Base-by-base conservation (phyloP, 2,329 filamentous ascomycete genomes). In the Elsinoe batatas region DNA sequence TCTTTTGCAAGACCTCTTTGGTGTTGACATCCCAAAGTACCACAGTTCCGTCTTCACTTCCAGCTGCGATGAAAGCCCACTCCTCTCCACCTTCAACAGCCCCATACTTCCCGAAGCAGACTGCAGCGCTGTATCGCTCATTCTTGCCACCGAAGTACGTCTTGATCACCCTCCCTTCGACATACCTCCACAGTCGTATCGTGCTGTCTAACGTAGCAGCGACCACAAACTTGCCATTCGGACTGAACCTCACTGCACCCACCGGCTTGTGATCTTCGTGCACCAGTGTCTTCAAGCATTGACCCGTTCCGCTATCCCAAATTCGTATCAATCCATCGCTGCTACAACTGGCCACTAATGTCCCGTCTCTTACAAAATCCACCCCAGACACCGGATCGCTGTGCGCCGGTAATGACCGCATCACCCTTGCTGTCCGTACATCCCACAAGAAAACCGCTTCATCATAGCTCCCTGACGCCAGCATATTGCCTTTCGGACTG, bases 401-500 rank as follows among this genome's bases (percentile, higher is more conserved):
- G 65, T 98, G 93, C 2, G 93, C 93, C 1, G 93, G 93, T 36
- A 98, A 73, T 59, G 86, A 91, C 55, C 90, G 81, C 90, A 98
- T 95, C 33, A 93, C 76, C 18, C 85, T 78, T 0, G 89, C 91
- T 0, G 89, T 88, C 12, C 93, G 80, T 12, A 97, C 88, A 69
- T 98, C 93, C 93, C 93, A 98, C 4, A 98, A 72, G 61, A 95
- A 96, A 0, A 98, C 89, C 3, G 93, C 93, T 74, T 98, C 93
- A 63, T 98, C 93, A 71, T 96, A 97, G 61, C 88, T 94, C 11
- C 93, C 93, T 61, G 88, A 94, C 13, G 91, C 93, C 33, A 98
- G 80, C 67, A 97, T 95, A 67, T 98, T 98, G 20, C 93, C 93
- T 69, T 96, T 97, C 1, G 93, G 93, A n/a, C 88, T 91, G 70